Evolutionary conservation across 202 grass and related monocot species (phyloP).

Genomic region (Carex arenaria): DNA sequence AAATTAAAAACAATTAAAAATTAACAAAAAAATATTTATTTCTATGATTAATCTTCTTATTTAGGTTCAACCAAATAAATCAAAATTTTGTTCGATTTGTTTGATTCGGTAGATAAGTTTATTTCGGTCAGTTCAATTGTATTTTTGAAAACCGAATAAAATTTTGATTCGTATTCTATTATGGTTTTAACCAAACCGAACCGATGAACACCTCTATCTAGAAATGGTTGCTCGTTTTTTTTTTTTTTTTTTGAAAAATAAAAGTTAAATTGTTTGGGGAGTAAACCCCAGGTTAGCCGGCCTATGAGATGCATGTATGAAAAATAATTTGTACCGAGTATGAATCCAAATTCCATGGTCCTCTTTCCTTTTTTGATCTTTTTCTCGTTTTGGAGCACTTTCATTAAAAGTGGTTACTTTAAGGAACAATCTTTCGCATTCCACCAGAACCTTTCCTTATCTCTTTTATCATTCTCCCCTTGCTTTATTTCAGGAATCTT

Average conservation of each 20-base stretch:
- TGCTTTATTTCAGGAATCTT: slow-evolving; percentile 28
- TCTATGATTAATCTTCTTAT: too few species aligned
- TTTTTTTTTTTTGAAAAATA: not conserved
- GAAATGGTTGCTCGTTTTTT: too few species aligned
- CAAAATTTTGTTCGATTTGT: too few species aligned
- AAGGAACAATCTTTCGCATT: slow-evolving; percentile 20
- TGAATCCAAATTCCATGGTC: not conserved
- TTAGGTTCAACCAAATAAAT: too few species aligned
- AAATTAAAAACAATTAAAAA: too few species aligned
- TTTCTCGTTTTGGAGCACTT: slow-evolving; percentile 11
- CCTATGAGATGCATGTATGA: not conserved
- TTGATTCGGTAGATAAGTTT: too few species aligned
- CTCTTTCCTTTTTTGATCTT: not conserved
- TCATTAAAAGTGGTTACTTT: slow-evolving; percentile 10
- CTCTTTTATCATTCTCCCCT: slow-evolving; percentile 20
- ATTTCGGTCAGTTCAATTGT: too few species aligned
- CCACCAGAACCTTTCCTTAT: not conserved
- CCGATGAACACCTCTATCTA: too few species aligned
- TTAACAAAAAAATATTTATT: too few species aligned
- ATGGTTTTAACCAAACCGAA: too few species aligned
- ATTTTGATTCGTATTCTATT: too few species aligned
- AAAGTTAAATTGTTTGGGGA: not conserved
- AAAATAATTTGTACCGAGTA: not conserved
- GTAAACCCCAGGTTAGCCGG: not conserved
- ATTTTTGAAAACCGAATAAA: too few species aligned